phyloP scores from a whole-genome alignment of 495 filamentous ascomycete genomes.

The Lasiosphaeris hirsuta region DNA sequence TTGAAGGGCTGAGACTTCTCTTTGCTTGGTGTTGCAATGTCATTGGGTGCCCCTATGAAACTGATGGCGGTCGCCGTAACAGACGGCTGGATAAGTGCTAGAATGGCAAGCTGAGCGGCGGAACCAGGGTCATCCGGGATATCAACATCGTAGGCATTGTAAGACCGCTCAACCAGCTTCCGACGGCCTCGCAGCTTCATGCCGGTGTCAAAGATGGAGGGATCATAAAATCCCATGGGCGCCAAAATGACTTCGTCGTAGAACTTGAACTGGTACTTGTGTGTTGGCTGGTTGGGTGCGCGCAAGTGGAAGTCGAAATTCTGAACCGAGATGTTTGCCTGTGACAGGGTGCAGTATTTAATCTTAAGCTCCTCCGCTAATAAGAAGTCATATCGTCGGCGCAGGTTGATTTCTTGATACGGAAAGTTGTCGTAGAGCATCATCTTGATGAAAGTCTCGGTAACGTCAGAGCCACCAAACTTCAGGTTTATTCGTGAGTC shows the following conservation, averaged over 20 bases:
- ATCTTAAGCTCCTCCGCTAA: constrained; percentile 93
- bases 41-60: constrained; percentile 33
- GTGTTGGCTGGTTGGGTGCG: constrained; percentile 79
- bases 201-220: constrained; percentile 76
- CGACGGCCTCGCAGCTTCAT: constrained; percentile 74
- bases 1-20: constrained; percentile 51
- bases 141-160: constrained; percentile 85
- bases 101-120: constrained; percentile 75
- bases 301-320: constrained; percentile 84
- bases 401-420: constrained; percentile 88
- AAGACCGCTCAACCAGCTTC: constrained; percentile 75
- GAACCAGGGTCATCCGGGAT: constrained; percentile 85
- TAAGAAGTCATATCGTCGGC: constrained; percentile 85
- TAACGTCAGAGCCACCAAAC: constrained; percentile 88
- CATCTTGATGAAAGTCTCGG: constrained; percentile 93
- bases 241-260: constrained; percentile 93
- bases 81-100: constrained; percentile 64
- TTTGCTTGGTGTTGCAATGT: constrained; percentile 51
- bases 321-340: constrained; percentile 77
- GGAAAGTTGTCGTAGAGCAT: constrained; percentile 94
- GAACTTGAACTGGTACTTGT: constrained; percentile 88
- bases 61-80: constrained; percentile 39
- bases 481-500: constrained; percentile 91
- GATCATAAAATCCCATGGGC: constrained; percentile 86
- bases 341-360: constrained; percentile 81